These are phyloP conservation scores for Opeltia flavorubescens DNA, from an alignment of 495 filamentous ascomycete species.

Conservation along the genomic window DNA sequence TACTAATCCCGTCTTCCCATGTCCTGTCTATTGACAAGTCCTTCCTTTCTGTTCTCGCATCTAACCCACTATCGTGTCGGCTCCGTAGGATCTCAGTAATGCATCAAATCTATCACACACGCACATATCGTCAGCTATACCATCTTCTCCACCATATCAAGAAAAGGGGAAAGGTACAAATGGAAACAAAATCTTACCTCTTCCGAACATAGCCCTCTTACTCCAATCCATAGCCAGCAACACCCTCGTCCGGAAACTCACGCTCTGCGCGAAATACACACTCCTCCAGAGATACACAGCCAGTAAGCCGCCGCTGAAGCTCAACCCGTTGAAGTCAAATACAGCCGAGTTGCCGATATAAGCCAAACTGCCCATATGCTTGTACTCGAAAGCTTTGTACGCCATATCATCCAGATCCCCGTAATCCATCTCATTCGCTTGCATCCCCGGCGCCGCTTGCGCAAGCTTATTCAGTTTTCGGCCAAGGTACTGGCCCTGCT, in stretches of 20 bases:
- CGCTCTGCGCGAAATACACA: constrained; percentile 96
- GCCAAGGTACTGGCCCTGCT: constrained; percentile 89
- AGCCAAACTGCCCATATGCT: constrained; percentile 79
- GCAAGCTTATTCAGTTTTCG: constrained; percentile 91
- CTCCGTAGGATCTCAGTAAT: no score
- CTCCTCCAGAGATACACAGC: constrained; percentile 95
- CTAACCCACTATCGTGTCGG: no score
- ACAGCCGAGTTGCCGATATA: constrained; percentile 95
- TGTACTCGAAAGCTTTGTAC: constrained; percentile 93
- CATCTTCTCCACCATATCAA: no score
- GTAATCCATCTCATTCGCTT: constrained; percentile 64
- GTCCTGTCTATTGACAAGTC: no score
- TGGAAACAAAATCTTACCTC: constrained; percentile 49
- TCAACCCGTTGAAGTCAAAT: constrained; percentile 75
- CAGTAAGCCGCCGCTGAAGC: constrained; percentile 69
- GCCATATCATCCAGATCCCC: constrained; percentile 87
- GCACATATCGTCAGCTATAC: no score
- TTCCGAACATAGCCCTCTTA: constrained; percentile 87
- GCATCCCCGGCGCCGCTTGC: constrained; percentile 58
- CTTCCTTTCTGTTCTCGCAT: no score
- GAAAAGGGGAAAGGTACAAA: background rate
- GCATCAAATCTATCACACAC: constrained; percentile 1
- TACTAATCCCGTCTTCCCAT: no score
- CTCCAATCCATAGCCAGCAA: constrained; percentile 97
- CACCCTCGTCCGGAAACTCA: constrained; percentile 77